Conservation (phyloP, 2,329 filamentous ascomycete species). For the Karstenula rhodostoma region DNA sequence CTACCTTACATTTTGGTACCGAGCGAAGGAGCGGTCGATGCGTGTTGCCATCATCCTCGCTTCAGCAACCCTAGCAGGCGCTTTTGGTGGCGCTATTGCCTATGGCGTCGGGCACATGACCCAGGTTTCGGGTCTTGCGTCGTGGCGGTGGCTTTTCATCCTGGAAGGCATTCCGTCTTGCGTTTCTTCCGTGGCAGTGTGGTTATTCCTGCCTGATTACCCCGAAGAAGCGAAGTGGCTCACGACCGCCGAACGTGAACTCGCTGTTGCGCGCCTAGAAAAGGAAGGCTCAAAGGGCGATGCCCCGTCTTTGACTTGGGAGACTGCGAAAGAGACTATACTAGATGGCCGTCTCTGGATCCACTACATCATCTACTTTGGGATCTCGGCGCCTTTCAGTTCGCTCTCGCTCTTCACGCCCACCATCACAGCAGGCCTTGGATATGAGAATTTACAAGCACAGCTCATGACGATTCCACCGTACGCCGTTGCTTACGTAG, state of each 20-base stretch:
- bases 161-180: constrained; percentile 34
- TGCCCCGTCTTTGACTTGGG: constrained; percentile 54
- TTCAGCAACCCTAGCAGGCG: constrained; percentile 64
- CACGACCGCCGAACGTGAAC: constrained; percentile 49
- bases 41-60: constrained; percentile 66
- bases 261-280: constrained; percentile 49
- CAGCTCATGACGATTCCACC: constrained; percentile 75
- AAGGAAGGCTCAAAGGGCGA: constrained; percentile 54
- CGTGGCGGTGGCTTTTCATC: constrained; percentile 41
- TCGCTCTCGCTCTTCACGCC: constrained; percentile 67
- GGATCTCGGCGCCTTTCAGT: constrained; percentile 32
- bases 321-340: constrained; percentile 56
- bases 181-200: constrained; percentile 45
- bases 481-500: constrained; percentile 67
- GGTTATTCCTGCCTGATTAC: constrained; percentile 59
- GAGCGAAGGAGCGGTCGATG: constrained; percentile 63
- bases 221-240: constrained; percentile 59
- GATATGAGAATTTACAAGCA: constrained; percentile 63
- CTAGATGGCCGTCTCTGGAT: constrained; percentile 61
- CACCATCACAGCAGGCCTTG: constrained; percentile 67
- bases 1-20: constrained; percentile 66
- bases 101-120: constrained; percentile 59
- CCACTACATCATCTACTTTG: constrained; percentile 55
- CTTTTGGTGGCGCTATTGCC: constrained; percentile 64
- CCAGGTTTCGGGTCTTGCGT: constrained; percentile 43